Base-by-base conservation (phyloP, 2,329 filamentous ascomycete genomes). In the Elsinoe fawcettii region DNA sequence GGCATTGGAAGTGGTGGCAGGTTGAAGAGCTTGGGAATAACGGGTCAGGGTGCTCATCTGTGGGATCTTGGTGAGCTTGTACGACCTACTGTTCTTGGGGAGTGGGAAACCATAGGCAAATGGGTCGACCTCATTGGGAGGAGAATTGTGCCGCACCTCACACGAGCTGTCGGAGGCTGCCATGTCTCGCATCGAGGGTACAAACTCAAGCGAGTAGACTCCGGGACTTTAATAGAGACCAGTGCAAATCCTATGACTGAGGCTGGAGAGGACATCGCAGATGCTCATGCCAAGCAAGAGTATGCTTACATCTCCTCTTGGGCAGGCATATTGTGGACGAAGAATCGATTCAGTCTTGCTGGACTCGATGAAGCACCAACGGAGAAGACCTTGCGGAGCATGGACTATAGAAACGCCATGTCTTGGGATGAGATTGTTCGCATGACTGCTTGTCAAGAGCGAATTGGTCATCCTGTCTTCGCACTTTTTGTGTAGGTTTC, bases 21-120 rank as follows among this genome's bases (percentile, higher is more conserved):
- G 5, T 37, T 55, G 7, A 41, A n/a, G 20, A 44, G 25, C 22
- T 23, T 55, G 34, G 20, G 44, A 20, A 44, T 55, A 11, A 43
- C 36, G 6, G 53, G 53, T 6, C 18, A 55, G 12, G 53, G 53
- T 27, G 53, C 37, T 9, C 53, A 55, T 23, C 14, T 55, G 14
- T 55, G 53, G 53, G 53, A 55, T 32, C 37, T 55, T n/a, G 53
- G 53, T 18, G 53, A 55, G 34, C 18, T 41, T 1, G 22, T 55
- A 20, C 20, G 53, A 25, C 53, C 53, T 32, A 55, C 53, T 5
- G 14, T 25, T 5, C n/a, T 34, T 11, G 53, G 53, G 9, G 39
- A 55, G 37, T 55, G 53, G 53, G 34, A 55, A 22, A 55, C 53
- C 5, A 44, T 55, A 11, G 25, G 20, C 12, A 22, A 2, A 9